A percentile compares a stretch with the other conserved stretches of the same genome.
These are phyloP conservation scores for Penicillium roqueforti DNA, from an alignment of 495 filamentous ascomycete genomes.

Conservation along the genomic window DNA sequence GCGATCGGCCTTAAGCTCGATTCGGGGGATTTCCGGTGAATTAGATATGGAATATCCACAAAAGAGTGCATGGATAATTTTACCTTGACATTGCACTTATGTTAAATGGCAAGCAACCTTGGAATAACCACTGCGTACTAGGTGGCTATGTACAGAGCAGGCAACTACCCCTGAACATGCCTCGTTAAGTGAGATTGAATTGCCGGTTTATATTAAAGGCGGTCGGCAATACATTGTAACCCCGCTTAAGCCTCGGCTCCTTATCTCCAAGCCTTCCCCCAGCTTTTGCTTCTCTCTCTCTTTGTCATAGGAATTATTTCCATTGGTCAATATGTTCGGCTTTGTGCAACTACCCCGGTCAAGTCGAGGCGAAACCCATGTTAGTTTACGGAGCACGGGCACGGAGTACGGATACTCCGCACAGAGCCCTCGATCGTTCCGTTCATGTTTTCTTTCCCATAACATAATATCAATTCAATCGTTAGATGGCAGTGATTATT, in stretches of 20 bases:
- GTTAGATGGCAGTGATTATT: background rate
- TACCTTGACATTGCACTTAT: background rate
- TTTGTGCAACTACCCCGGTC: background rate
- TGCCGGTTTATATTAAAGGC: background rate
- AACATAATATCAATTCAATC: background rate
- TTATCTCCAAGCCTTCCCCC: background rate
- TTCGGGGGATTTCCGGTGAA: background rate
- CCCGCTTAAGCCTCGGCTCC: background rate
- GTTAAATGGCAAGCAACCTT: background rate
- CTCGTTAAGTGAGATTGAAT: too few species aligned
- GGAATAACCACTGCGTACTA: too few species aligned
- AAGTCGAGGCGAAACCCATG: background rate
- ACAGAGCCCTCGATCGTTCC: background rate
- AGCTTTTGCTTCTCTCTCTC: background rate
- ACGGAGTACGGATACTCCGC: too few species aligned
- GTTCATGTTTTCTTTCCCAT: background rate
- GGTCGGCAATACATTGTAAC: background rate
- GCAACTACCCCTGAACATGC: too few species aligned
- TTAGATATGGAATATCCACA: background rate
- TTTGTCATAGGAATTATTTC: background rate
- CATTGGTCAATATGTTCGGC: background rate
- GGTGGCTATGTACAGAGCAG: too few species aligned
- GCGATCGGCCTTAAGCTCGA: background rate
- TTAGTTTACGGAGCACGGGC: too few species aligned
- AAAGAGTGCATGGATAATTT: background rate